Evolutionary conservation across 2,329 filamentous ascomycete species (phyloP), one percentile per base, ranked within the genome.

Genomic region (Xylaria digitata): DNA sequence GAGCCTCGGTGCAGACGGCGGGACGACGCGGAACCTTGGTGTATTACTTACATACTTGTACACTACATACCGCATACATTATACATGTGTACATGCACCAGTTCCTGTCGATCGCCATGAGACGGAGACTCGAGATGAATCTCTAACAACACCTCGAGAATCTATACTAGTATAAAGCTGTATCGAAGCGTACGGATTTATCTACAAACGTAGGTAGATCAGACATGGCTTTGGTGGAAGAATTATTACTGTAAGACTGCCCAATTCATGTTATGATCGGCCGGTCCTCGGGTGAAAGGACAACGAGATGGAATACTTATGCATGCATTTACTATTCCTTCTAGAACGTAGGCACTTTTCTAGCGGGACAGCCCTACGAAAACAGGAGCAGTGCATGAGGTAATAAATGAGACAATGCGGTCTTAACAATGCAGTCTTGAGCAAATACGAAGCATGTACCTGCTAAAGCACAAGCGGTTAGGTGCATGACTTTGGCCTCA

Each of bases 1-100:
- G 48, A 32, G 57, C 58, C 63, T 65, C 58, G 57, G 66, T 63
- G 62, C 61, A 65, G 42, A 43, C 17, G 34, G 45, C 60, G 60
- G 62, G 53, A 61, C 37, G 26, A 49, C 49, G 55, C 46, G 49
- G 60, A 11, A 30, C 34, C 32, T 52, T 37, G n/a, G 40, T 57
- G 57, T n/a, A 40, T 61, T 61, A 45, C 61, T 26, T 54, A 58
- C 48, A 21, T 52, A 48, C 15, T 19, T 26, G 4, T 50, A 53
- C 34, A 50, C 48, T n/a, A 48, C 32, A 13, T 13, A 13, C 34
- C 34, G 34, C 45, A 32, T 42, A 42, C 43, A 49, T 48, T 21
- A 32, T 52, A 46, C 32, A n/a, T 30, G 8, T 30, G 37, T 23
- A 50, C 52, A 46, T 56, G 34, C 26, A 15, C 19, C n/a, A 4